phyloP scores from a whole-genome alignment of 371 early-diverging fungal species.

The Phascolomyces articulosus region DNA sequence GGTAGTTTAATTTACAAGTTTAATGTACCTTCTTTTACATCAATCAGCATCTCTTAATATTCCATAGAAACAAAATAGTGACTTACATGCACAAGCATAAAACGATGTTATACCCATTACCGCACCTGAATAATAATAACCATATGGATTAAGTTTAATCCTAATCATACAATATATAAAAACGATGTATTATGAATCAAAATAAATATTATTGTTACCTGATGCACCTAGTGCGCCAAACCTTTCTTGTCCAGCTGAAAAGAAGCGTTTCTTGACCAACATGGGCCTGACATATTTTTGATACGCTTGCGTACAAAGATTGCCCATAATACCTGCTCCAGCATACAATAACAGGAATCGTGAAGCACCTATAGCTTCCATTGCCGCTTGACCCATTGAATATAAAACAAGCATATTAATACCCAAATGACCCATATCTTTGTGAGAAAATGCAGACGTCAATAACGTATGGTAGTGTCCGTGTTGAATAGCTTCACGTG shows the following conservation, averaged over 20 bases:
- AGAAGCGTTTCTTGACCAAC: conserved; percentile 22
- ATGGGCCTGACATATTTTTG: conserved; percentile 37
- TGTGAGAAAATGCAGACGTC: conserved; percentile 56
- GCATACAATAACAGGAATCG: conserved; percentile 46
- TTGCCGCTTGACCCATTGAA: conserved; percentile 46
- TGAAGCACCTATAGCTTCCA: conserved; percentile 43
- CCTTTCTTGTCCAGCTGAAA: background rate
- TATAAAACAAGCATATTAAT: conserved; percentile 58
- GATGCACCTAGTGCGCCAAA: conserved; percentile 48
- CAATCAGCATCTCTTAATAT: background rate
- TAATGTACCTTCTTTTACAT: background rate
- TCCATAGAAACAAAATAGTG: background rate
- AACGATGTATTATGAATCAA: no score
- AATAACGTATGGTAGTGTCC: conserved; percentile 54
- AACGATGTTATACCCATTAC: conserved; percentile 51
- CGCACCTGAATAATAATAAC: conserved; percentile 16
- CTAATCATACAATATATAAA: no score
- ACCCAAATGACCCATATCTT: conserved; percentile 48
- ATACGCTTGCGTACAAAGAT: conserved; percentile 30
- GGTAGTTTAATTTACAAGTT: background rate
- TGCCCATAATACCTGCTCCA: conserved; percentile 38
- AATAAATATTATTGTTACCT: no score
- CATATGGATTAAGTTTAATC: no score
- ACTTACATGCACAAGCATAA: conserved; percentile 55
- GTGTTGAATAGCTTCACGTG: conserved; percentile 32